Base-by-base conservation (phyloP, 257 asterid species). In the Eustoma russellianum region DNA sequence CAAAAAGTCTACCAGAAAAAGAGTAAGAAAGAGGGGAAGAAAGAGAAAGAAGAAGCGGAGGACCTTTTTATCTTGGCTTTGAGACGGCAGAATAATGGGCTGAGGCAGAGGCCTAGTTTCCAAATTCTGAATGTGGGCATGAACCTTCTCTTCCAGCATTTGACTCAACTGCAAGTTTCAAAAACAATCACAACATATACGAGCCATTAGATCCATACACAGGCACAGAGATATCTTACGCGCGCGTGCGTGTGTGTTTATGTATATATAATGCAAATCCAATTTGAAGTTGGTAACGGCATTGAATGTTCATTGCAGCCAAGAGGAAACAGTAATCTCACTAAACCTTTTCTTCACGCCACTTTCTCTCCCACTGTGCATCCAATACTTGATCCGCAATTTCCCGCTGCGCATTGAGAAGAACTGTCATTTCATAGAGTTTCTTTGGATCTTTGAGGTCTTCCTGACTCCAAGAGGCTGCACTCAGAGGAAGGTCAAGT, bases 361-460 rank as follows among this genome's bases (percentile, higher is more conserved):
- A 90, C 63, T 82, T 81, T 5, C 75, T 74, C 66, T 83, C 96
- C 98, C 98, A 90, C 72, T 90, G 98, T 17, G 82, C 64, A 55
- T 89, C 97, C 75, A 89, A 61, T 59, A 83, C 73, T 55, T 80
- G 66, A 46, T 90, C 96, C 15, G 94, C 85, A 45, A 90, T 76
- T 77, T 90, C 98, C 65, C 79, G 72, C 68, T 90, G 98, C 13
- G 98, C 98, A 28, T 80, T 86, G 28, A 90, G 96, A 66, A 90
- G 95, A 66, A 86, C 68, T 6, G 84, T 82, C 98, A 78, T 90
- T 74, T 90, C 98, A 50, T 83, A 73, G 17, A 70, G 83, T 75
- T 80, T 86, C 78, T 80, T 90, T 9, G 98, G 95, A 74, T 90
- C 94, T 83, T 82, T 86, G 57, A 75, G 85, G 73, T 90, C 96